phyloP scores from a whole-genome alignment of 2,329 filamentous ascomycete genomes.

The Mariannaea sp. region DNA sequence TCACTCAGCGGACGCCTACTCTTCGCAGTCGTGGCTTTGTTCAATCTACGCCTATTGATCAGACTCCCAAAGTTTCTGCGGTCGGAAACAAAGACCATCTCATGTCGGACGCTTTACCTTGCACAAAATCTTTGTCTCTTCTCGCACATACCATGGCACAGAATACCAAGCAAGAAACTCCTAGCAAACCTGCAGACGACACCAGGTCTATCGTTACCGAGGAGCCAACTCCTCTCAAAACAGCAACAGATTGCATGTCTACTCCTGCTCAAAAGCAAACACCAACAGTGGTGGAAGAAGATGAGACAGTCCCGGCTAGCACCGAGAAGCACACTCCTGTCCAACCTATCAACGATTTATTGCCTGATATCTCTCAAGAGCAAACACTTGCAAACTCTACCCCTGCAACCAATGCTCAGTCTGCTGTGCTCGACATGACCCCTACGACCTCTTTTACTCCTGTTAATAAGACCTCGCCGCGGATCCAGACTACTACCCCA shows the following conservation, averaged over 20 bases:
- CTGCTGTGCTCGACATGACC: slow-evolving; percentile 7
- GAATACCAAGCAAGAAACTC: not conserved
- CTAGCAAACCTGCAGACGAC: not conserved
- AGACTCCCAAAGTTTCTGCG: slow-evolving; percentile 2
- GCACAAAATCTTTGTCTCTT: slow-evolving; percentile 9
- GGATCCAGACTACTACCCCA: slow-evolving; percentile 11
- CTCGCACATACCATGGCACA: not conserved
- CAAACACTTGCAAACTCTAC: not conserved
- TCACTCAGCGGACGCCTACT: not conserved
- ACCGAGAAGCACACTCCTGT: not conserved
- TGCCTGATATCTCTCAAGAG: not conserved
- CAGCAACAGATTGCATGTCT: not conserved
- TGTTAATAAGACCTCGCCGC: slow-evolving; percentile 30
- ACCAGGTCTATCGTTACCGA: not conserved
- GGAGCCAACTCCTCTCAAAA: not conserved
- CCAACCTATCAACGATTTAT: not conserved
- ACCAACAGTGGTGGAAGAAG: not conserved
- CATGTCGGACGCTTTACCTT: slow-evolving; percentile 1
- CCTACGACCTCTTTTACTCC: slow-evolving; percentile 35
- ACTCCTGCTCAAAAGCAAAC: not conserved
- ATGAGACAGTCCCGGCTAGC: not conserved
- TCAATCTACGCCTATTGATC: not conserved
- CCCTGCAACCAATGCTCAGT: not conserved
- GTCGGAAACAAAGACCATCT: not conserved
- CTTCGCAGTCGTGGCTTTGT: not conserved